These are phyloP conservation scores for Leccinellum rugosiceps DNA, from an alignment of 768 basidiomycete genomes.

Conservation along the genomic window DNA sequence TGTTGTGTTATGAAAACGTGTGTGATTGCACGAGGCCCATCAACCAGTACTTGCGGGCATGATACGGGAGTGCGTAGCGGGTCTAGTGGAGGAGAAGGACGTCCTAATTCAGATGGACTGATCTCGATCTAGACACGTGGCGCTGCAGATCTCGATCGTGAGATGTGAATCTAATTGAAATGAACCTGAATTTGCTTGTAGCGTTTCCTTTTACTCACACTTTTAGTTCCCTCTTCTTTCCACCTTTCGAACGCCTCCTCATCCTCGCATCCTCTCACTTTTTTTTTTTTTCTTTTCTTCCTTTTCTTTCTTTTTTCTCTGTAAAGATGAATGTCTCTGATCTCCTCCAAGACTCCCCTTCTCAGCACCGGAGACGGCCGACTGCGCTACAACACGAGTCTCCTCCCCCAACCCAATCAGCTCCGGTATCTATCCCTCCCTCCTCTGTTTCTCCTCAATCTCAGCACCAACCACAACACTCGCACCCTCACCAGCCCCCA, in stretches of 20 bases:
- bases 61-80: too few species aligned
- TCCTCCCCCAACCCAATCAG: slow-evolving; percentile 26
- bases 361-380: slow-evolving; percentile 44
- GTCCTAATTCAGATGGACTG: slow-evolving; percentile 2
- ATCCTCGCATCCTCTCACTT: slow-evolving; percentile 3
- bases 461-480: slow-evolving; percentile 28
- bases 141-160: slow-evolving; percentile 28
- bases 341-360: slow-evolving; percentile 68
- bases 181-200: slow-evolving; percentile 30
- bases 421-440: slow-evolving; percentile 22
- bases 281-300: not conserved
- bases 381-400: slow-evolving; percentile 25
- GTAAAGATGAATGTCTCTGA: slow-evolving; percentile 61
- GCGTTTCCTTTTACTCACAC: slow-evolving; percentile 29
- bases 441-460: slow-evolving; percentile 32
- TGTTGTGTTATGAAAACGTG: not conserved
- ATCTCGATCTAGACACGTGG: slow-evolving; percentile 34
- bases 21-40: too few species aligned
- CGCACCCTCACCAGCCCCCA: slow-evolving; percentile 16
- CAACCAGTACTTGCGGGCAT: too few species aligned
- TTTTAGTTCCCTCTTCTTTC: slow-evolving; percentile 26
- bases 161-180: slow-evolving; percentile 35
- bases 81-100: not conserved
- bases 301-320: not conserved
- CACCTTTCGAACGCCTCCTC: slow-evolving; percentile 17